Percentiles rank a stretch among this genome's conserved stretches.
phyloP scores from a whole-genome alignment of 495 filamentous ascomycete species.

The Stereocaulon alpinum region DNA sequence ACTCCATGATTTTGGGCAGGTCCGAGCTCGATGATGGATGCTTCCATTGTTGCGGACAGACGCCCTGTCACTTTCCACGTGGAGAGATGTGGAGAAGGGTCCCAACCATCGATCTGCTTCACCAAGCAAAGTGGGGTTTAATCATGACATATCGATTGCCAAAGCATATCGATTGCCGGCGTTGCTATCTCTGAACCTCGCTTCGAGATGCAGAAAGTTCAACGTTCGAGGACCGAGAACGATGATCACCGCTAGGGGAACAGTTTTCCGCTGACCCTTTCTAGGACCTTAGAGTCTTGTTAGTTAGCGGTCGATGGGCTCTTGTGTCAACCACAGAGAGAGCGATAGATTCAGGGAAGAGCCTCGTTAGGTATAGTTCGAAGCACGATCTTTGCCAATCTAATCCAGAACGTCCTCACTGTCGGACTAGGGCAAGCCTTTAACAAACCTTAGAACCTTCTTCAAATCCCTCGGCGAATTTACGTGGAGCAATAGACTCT shows the following conservation, averaged over 20 bases:
- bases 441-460: conserved; percentile 2
- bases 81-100: background rate
- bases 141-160: background rate
- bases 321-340: background rate
- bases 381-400: background rate
- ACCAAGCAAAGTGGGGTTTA: background rate
- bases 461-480: conserved; percentile 6
- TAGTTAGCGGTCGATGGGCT: background rate
- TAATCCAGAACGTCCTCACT: background rate
- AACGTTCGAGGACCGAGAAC: background rate
- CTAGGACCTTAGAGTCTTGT: background rate
- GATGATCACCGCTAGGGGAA: background rate
- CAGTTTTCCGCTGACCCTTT: background rate
- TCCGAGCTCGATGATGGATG: background rate
- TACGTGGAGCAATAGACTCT: conserved; percentile 3
- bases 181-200: background rate
- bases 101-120: background rate
- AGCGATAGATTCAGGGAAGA: background rate
- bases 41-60: background rate
- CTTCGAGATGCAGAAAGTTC: background rate
- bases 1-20: background rate
- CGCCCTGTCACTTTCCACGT: conserved; percentile 1
- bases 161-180: background rate
- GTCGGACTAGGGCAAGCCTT: conserved; percentile 7
- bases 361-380: conserved; percentile 1